phyloP scores from a whole-genome alignment of 2,329 filamentous ascomycete species.

The Ascochyta lentis region DNA sequence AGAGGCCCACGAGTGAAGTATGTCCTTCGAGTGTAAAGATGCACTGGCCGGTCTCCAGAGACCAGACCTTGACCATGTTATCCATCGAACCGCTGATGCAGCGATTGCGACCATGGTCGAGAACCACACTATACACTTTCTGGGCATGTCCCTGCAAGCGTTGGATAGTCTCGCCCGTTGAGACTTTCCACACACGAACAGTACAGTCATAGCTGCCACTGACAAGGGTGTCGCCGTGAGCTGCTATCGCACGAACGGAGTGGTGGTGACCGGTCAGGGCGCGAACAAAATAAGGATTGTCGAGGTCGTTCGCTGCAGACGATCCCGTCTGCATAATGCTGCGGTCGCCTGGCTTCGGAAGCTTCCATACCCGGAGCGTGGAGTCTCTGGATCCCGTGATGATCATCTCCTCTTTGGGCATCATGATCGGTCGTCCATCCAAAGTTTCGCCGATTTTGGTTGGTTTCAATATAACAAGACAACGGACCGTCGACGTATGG shows the following conservation, averaged over 20 bases:
- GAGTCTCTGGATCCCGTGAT: slow-evolving; percentile 97
- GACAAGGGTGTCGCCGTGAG: slow-evolving; percentile 92
- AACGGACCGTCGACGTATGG: slow-evolving; percentile 95
- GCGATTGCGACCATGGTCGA: slow-evolving; percentile 88
- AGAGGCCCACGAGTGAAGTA: slow-evolving; percentile 85
- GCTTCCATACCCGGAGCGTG: slow-evolving; percentile 90
- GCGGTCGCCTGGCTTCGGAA: slow-evolving; percentile 80
- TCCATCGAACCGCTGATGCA: slow-evolving; percentile 99
- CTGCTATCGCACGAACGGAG: slow-evolving; percentile 94
- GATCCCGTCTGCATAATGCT: slow-evolving; percentile 81
- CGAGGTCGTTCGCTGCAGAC: slow-evolving; percentile 73
- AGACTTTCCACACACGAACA: slow-evolving; percentile 96
- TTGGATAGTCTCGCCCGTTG: slow-evolving; percentile 86
- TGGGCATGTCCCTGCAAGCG: slow-evolving; percentile 84
- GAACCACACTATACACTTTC: slow-evolving; percentile 96
- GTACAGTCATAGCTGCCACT: slow-evolving; percentile 97
- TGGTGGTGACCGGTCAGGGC: slow-evolving; percentile 86
- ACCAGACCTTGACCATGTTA: slow-evolving; percentile 97
- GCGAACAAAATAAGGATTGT: slow-evolving; percentile 94
- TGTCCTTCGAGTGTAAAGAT: slow-evolving; percentile 93
- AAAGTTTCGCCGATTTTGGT: slow-evolving; percentile 74
- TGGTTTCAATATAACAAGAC: slow-evolving; percentile 92
- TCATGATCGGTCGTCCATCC: slow-evolving; percentile 80
- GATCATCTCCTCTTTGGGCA: slow-evolving; percentile 93
- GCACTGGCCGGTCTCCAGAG: slow-evolving; percentile 82